Percentiles rank a stretch among this genome's conserved stretches.
Evolutionary conservation across 345 rosid species (phyloP).

Genomic region (Crucihimalaya himalaica): DNA sequence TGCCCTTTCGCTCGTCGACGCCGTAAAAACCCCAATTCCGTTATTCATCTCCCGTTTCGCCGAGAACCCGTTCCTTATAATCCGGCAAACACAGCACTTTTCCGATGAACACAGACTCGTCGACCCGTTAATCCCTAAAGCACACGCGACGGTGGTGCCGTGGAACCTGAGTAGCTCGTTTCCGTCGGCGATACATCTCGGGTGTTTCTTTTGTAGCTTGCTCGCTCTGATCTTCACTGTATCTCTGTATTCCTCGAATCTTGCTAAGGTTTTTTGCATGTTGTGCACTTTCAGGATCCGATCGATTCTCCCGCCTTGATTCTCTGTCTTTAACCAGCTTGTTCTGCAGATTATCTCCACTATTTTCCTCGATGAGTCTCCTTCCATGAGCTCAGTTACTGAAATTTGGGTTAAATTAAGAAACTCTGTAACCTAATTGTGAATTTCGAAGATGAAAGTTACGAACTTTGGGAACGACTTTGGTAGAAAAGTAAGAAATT

Average conservation of each 20-base stretch:
- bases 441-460: background rate
- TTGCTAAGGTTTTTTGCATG: constrained; percentile 86
- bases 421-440: background rate
- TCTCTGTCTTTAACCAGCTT: constrained; percentile 78
- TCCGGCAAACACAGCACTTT: constrained; percentile 74
- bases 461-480: background rate
- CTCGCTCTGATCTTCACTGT: constrained; percentile 77
- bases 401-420: constrained; percentile 14
- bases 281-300: constrained; percentile 90
- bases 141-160: constrained; percentile 80
- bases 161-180: constrained; percentile 90
- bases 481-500: background rate
- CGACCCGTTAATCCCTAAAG: constrained; percentile 71
- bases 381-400: constrained; percentile 95
- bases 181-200: constrained; percentile 95
- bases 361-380: constrained; percentile 90
- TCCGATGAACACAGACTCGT: constrained; percentile 77
- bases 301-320: constrained; percentile 72
- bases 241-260: constrained; percentile 91
- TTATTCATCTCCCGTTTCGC: constrained; percentile 74
- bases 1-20: constrained; percentile 93
- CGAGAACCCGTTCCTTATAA: constrained; percentile 78
- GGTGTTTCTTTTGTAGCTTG: constrained; percentile 90
- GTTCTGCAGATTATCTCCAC: constrained; percentile 94
- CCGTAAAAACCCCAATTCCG: constrained; percentile 89